Evolutionary conservation across 306 rosid species (phyloP), one percentile per base, ranked within the genome.

Genomic region (Gastrolobium bilobum): DNA sequence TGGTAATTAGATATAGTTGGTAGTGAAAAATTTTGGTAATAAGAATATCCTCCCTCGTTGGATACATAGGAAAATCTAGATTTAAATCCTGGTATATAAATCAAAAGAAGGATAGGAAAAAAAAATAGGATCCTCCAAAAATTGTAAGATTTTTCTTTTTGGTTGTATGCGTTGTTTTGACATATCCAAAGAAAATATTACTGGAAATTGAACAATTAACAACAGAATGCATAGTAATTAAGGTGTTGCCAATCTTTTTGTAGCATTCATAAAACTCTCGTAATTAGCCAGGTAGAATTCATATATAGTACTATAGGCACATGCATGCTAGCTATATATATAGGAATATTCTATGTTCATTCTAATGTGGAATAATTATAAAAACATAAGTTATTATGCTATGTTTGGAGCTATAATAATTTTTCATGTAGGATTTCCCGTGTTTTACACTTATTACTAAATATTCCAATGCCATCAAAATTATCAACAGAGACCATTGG

Each of bases 301-400:
- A 50, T 37, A 42, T 67, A 15, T 3, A 48, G 52, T 38, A 54
- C 42, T 57, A 38, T 5, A 61, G 3, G 14, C 62, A 80, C 60
- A 68, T 59, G 65, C 30, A 42, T 38, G 78, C 69, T 38, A 34
- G 69, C 63, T 4, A 20, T 20, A 20, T 38, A 44, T 38, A 44
- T 34, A 33, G 60, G 59, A 74, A 74, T 75, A 84, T 84, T 79
- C 84, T 40, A 20, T 59, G 61, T 20, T 9, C 43, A 29, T 60
- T 67, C 37, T 56, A 46, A 30, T 65, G 2, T 44, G 31, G 26
- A 47, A 44, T 68, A 74, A 31, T 51, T 34, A 20, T 35, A 58
- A 26, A 54, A 74, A 47, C 72, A 68, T 4, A 51, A 42, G 71
- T 83, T 58, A 73, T 63, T 63, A 7, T 62, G 61, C 54, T 38